Conservation (phyloP, 2,329 filamentous ascomycete genomes). For the Cladosporium colombiae region DNA sequence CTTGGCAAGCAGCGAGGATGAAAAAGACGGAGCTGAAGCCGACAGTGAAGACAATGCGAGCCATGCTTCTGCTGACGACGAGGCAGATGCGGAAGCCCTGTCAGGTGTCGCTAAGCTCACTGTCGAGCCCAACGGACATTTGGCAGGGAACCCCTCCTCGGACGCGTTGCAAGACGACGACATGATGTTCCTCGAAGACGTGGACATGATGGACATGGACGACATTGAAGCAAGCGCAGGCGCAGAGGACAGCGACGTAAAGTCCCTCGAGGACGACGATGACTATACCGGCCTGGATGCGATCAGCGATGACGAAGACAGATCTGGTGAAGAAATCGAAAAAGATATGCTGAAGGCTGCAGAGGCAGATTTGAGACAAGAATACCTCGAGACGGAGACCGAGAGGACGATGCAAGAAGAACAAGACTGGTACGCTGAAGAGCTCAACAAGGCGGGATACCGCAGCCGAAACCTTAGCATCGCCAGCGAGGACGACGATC, state of each 20-base stretch:
- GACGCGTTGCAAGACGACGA: slow-evolving; percentile 23
- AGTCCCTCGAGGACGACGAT: slow-evolving; percentile 24
- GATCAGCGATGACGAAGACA: slow-evolving; percentile 33
- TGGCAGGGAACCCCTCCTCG: slow-evolving; percentile 31
- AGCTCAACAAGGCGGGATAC: slow-evolving; percentile 18
- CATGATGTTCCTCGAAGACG: slow-evolving; percentile 27
- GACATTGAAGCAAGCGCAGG: slow-evolving; percentile 27
- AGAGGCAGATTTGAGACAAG: slow-evolving; percentile 33
- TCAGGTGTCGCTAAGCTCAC: slow-evolving; percentile 29
- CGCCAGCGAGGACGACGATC: slow-evolving; percentile 24
- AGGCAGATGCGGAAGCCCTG: slow-evolving; percentile 37
- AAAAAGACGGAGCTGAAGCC: slow-evolving; percentile 27
- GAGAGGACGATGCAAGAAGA: slow-evolving; percentile 16
- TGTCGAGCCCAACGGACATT: slow-evolving; percentile 23
- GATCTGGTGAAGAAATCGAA: slow-evolving; percentile 30
- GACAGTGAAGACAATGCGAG: slow-evolving; percentile 27
- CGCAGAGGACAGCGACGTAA: slow-evolving; percentile 24
- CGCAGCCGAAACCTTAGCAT: slow-evolving; percentile 16
- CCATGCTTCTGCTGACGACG: slow-evolving; percentile 26
- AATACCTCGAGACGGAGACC: slow-evolving; percentile 32
- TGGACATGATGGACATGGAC: slow-evolving; percentile 26
- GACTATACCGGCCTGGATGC: slow-evolving; percentile 36
- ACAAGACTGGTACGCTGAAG: slow-evolving; percentile 15
- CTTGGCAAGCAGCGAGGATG: slow-evolving; percentile 26
- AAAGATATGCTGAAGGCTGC: slow-evolving; percentile 30